Evolutionary conservation across 2,329 filamentous ascomycete species (phyloP).

Genomic region (Botrytis sinoallii): DNA sequence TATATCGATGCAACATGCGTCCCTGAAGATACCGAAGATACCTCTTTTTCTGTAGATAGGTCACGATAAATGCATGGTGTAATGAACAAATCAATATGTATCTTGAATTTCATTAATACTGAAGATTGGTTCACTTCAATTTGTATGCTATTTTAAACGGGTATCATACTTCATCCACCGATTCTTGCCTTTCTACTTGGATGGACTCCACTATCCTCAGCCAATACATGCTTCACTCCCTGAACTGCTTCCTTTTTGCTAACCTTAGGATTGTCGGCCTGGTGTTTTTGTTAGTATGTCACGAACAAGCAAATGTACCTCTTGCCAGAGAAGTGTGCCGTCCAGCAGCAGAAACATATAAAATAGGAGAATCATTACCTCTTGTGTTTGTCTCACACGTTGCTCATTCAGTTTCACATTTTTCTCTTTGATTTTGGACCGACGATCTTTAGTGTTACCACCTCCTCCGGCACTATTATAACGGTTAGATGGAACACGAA

Average conservation of each 20-base stretch:
- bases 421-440: conserved; percentile 77
- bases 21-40: conserved; percentile 24
- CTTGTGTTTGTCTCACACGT: conserved; percentile 31
- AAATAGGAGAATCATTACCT: conserved; percentile 12
- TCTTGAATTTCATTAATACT: conserved; percentile 7
- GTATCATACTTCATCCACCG: conserved; percentile 17
- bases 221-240: conserved; percentile 26
- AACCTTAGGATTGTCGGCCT: conserved; percentile 9
- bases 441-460: conserved; percentile 68
- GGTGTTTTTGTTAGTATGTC: neutral
- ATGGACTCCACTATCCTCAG: conserved; percentile 34
- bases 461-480: conserved; percentile 74
- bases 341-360: neutral
- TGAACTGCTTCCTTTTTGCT: conserved; percentile 27
- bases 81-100: conserved; percentile 22
- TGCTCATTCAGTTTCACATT: conserved; percentile 77
- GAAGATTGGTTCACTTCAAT: neutral
- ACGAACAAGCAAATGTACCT: neutral
- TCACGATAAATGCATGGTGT: conserved; percentile 22
- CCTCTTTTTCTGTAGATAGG: conserved; percentile 31
- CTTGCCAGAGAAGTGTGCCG: neutral
- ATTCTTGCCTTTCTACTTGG: conserved; percentile 34
- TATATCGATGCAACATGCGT: conserved; percentile 9
- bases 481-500: conserved; percentile 10
- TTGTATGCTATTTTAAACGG: neutral